These are phyloP conservation scores for Chalciporus pseudorubinellus DNA, from an alignment of 768 basidiomycete genomes.

Conservation along the genomic window DNA sequence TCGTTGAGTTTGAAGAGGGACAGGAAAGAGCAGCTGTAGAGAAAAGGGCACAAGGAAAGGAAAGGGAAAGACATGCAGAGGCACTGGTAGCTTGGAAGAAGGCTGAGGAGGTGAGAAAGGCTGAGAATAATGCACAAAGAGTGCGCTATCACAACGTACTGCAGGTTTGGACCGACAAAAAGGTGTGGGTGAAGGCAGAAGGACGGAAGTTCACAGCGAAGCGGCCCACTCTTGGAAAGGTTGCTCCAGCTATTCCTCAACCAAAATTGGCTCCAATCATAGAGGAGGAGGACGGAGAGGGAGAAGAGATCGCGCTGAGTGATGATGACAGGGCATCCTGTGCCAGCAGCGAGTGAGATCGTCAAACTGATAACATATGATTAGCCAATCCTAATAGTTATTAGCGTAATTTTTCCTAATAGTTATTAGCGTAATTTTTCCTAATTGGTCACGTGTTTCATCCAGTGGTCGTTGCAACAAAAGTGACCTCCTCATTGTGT, in stretches of 20 bases:
- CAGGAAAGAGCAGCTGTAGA: background rate
- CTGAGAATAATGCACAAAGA: background rate
- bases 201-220: background rate
- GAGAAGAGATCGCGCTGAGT: background rate
- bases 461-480: no score
- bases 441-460: no score
- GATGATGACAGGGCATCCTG: background rate
- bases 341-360: background rate
- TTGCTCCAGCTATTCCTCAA: background rate
- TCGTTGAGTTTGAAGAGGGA: conserved; percentile 3
- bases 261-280: background rate
- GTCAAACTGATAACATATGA: conserved; percentile 12
- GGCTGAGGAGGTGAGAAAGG: background rate
- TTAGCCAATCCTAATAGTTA: conserved; percentile 37
- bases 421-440: no score
- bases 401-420: no score
- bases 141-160: background rate
- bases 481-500: no score
- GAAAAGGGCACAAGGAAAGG: background rate
- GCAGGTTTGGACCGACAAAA: background rate
- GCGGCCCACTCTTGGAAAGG: conserved; percentile 1
- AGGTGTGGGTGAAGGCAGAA: background rate
- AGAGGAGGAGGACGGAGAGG: background rate
- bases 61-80: background rate
- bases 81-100: background rate